Conservation (phyloP, 257 asterid species). For the Solanum lignicaule region DNA sequence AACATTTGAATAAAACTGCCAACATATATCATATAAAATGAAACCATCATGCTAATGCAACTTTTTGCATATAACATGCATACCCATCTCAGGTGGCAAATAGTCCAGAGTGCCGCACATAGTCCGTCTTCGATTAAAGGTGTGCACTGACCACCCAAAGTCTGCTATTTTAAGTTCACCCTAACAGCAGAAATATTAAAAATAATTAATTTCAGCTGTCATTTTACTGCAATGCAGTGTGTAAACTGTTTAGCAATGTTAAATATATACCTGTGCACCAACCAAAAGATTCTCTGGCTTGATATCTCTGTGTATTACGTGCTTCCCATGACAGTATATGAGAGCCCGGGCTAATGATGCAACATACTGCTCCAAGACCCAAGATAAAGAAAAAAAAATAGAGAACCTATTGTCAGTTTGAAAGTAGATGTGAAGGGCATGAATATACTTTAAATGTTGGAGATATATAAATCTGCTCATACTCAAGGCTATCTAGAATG, state of each 20-base stretch:
- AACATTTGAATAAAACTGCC: neutral
- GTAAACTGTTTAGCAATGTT: neutral
- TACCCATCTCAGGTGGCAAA: constrained; percentile 99
- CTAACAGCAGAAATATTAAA: constrained; percentile 21
- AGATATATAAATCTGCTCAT: neutral
- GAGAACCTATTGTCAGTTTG: neutral
- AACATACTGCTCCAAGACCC: constrained; percentile 47
- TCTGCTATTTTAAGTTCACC: constrained; percentile 97
- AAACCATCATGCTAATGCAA: neutral
- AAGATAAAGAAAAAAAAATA: neutral
- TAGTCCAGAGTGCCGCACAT: constrained; percentile 99
- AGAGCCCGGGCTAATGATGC: constrained; percentile 96
- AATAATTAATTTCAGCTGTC: neutral
- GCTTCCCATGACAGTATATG: constrained; percentile 94
- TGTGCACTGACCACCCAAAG: constrained; percentile 99
- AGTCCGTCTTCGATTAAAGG: constrained; percentile 87
- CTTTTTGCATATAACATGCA: neutral
- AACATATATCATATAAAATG: neutral
- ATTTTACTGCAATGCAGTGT: neutral
- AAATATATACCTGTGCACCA: constrained; percentile 63
- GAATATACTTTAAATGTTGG: neutral
- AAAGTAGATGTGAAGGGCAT: neutral
- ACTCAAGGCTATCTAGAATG: neutral
- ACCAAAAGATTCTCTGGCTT: constrained; percentile 95
- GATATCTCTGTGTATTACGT: constrained; percentile 91